Conservation (phyloP, 2,329 filamentous ascomycete genomes). For the Byssothecium circinans region DNA sequence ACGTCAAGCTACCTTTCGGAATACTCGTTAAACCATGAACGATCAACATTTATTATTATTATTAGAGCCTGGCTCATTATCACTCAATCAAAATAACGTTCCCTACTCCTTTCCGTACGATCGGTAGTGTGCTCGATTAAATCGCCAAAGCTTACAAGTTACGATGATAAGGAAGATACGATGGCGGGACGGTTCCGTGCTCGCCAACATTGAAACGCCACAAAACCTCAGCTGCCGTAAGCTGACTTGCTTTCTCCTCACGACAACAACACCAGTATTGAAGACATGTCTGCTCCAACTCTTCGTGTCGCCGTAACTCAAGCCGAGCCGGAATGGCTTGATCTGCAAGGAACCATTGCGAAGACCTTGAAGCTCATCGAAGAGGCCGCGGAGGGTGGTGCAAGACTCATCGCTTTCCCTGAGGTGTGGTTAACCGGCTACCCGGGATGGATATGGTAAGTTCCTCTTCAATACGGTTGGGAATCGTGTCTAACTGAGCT, state of each 20-base stretch:
- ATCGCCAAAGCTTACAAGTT: no score
- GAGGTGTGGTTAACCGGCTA: slow-evolving; percentile 53
- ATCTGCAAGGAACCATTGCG: slow-evolving; percentile 56
- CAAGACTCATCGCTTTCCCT: slow-evolving; percentile 56
- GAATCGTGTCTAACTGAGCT: not conserved
- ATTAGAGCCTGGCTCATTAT: no score
- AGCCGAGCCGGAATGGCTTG: slow-evolving; percentile 63
- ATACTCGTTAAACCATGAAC: slow-evolving; percentile 25
- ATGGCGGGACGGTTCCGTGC: not conserved
- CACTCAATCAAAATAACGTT: no score
- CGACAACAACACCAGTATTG: not conserved
- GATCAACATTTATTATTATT: not conserved
- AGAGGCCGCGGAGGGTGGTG: slow-evolving; percentile 57
- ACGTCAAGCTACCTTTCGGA: slow-evolving; percentile 27
- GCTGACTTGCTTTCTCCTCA: not conserved
- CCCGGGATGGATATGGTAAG: slow-evolving; percentile 51
- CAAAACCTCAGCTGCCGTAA: no score
- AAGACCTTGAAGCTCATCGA: slow-evolving; percentile 62
- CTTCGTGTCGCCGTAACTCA: slow-evolving; percentile 55
- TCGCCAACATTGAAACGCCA: not conserved
- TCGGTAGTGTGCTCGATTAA: no score
- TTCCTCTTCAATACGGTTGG: not conserved
- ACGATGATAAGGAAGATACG: no score
- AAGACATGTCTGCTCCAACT: not conserved
- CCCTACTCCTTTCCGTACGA: no score